A percentile compares a stretch with the other conserved stretches of the same genome.
These are phyloP conservation scores for Blastocystis sp. DNA, from an alignment of 352 stramenopile genomes.

Conservation along the genomic window DNA sequence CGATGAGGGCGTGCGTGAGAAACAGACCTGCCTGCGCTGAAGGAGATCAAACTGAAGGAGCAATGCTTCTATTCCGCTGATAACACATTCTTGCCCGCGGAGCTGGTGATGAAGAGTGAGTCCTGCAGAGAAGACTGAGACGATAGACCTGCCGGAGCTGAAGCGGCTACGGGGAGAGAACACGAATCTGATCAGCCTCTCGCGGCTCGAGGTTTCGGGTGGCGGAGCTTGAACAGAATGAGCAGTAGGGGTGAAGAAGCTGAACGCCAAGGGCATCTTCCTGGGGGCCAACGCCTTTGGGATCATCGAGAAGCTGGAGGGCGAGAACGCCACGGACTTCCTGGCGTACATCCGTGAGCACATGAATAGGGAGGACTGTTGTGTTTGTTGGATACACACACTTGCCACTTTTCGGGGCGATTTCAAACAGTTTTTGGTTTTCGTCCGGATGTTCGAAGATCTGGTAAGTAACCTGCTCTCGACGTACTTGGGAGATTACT, in stretches of 20 bases:
- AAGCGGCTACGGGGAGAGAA: background rate
- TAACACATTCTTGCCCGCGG: background rate
- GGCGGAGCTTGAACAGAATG: background rate
- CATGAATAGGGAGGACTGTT: background rate
- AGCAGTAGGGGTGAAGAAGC: background rate
- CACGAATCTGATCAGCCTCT: background rate
- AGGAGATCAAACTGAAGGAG: background rate
- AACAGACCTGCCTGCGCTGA: background rate
- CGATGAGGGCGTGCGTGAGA: background rate
- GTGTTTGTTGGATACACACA: background rate
- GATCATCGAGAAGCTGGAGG: background rate
- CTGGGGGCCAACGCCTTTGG: background rate
- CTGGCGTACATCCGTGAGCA: background rate
- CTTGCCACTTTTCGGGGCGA: background rate
- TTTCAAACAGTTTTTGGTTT: background rate
- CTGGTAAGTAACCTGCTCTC: slow-evolving; percentile 67
- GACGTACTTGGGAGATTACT: slow-evolving; percentile 67
- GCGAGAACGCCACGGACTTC: background rate
- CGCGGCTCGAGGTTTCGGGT: background rate
- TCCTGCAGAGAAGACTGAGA: background rate
- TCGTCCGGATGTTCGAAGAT: slow-evolving; percentile 68
- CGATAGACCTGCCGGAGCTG: background rate
- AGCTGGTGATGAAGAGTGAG: background rate
- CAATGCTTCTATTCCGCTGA: background rate
- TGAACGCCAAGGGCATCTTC: background rate